Conservation (phyloP, 2,329 filamentous ascomycete species). For the Aspergillus sp. region DNA sequence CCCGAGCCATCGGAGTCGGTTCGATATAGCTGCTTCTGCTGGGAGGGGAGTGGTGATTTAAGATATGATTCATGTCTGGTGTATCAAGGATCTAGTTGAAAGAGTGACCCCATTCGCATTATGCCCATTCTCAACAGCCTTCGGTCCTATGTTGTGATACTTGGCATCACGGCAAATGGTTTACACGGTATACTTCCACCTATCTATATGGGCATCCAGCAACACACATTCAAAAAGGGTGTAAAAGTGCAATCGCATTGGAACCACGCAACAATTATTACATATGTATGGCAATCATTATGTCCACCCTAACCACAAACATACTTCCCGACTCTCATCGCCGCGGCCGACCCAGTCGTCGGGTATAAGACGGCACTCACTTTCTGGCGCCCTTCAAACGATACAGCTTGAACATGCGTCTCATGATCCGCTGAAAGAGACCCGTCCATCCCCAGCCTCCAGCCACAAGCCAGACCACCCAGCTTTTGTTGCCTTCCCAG, state of each 20-base stretch:
- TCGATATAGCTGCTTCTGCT: no score
- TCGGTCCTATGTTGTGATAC: not conserved
- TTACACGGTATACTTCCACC: constrained; percentile 11
- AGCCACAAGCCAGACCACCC: constrained; percentile 52
- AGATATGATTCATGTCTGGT: not conserved
- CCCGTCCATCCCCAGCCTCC: constrained; percentile 47
- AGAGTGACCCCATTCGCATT: not conserved
- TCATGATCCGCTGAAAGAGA: constrained; percentile 43
- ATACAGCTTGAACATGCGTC: constrained; percentile 51
- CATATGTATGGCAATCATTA: not conserved
- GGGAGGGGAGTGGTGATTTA: no score
- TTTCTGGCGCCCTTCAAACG: constrained; percentile 35
- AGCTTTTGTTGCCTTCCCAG: constrained; percentile 50
- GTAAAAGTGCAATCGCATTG: no score
- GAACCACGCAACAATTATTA: no score
- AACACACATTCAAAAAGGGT: not conserved
- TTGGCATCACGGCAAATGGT: constrained; percentile 14
- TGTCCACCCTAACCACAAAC: not conserved
- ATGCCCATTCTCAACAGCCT: not conserved
- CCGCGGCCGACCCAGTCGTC: not conserved
- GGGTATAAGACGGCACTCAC: constrained; percentile 2
- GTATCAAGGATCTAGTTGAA: not conserved
- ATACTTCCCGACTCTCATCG: not conserved
- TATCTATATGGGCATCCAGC: not conserved
- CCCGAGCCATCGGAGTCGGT: not conserved